phyloP scores from a whole-genome alignment of 306 rosid genomes.

The Hippophae rhamnoides region DNA sequence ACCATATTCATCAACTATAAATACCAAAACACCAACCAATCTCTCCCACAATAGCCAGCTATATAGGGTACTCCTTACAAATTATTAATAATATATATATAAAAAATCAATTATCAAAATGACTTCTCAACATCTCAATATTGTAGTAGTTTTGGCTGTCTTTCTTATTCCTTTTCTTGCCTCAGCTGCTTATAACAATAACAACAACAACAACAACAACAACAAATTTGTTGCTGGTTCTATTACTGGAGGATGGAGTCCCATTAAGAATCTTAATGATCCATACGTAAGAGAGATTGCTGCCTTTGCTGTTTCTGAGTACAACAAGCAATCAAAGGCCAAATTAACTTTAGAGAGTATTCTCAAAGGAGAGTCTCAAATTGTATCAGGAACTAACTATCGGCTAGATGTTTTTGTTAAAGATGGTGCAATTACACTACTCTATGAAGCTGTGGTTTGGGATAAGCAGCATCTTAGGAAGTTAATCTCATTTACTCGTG shows the following conservation, averaged over 20 bases:
- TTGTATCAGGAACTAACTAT: slow-evolving; percentile 38
- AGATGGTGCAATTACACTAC: neutral
- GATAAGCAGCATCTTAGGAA: slow-evolving; percentile 21
- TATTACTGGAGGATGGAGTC: slow-evolving; percentile 21
- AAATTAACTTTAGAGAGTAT: slow-evolving; percentile 19
- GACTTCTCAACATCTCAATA: slow-evolving; percentile 3
- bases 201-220: too few relatives aligned
- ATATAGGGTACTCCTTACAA: too few relatives aligned
- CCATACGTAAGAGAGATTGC: slow-evolving; percentile 38
- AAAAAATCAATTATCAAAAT: neutral
- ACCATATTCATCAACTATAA: too few relatives aligned
- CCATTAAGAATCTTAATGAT: slow-evolving; percentile 20
- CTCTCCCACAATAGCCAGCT: too few relatives aligned
- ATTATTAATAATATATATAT: too few relatives aligned
- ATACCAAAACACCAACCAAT: too few relatives aligned
- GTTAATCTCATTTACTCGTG: slow-evolving; percentile 31
- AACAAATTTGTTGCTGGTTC: neutral
- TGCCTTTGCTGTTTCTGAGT: slow-evolving; percentile 30
- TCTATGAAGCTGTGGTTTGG: slow-evolving; percentile 29
- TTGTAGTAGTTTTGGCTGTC: slow-evolving; percentile 1
- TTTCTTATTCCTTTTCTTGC: slow-evolving; percentile 9
- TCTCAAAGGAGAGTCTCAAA: slow-evolving; percentile 35
- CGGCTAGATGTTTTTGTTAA: slow-evolving; percentile 26
- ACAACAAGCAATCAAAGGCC: slow-evolving; percentile 19
- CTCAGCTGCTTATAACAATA: too few relatives aligned